phyloP scores from a whole-genome alignment of 73 alveolate species.

The Paramecium sexaurelia region DNA sequence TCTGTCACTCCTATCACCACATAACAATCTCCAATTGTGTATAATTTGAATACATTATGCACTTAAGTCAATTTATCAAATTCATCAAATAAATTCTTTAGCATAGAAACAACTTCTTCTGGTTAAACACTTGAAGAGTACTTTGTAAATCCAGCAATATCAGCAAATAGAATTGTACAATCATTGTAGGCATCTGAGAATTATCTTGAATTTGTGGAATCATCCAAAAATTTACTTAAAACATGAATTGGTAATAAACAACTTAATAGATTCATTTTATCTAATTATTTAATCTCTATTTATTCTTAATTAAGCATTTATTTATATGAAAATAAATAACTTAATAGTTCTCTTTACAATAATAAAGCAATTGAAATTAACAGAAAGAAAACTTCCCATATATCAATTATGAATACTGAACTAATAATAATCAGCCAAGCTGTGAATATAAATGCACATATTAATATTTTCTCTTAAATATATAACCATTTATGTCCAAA shows the following conservation, averaged over 20 bases:
- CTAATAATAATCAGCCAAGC: constrained; percentile 27
- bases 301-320: neutral
- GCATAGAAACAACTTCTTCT: constrained; percentile 69
- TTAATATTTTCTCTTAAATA: constrained; percentile 28
- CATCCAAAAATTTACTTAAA: constrained; percentile 50
- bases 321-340: neutral
- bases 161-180: constrained; percentile 67
- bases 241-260: constrained; percentile 64
- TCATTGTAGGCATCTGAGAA: constrained; percentile 60
- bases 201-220: neutral
- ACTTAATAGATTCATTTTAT: constrained; percentile 58
- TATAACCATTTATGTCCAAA: constrained; percentile 45
- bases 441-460: constrained; percentile 1
- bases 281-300: constrained; percentile 49
- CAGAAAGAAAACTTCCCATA: neutral
- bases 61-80: constrained; percentile 47
- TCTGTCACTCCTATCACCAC: constrained; percentile 68
- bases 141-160: constrained; percentile 71
- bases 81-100: constrained; percentile 59
- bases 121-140: constrained; percentile 62
- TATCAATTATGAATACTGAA: neutral
- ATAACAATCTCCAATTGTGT: constrained; percentile 72
- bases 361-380: neutral
- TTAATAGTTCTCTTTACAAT: constrained; percentile 30
- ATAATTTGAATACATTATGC: constrained; percentile 60